A percentile compares a stretch with the other conserved stretches of the same genome.
Conservation (phyloP, 140 eudicot genomes). For the Bidens hawaiensis region DNA sequence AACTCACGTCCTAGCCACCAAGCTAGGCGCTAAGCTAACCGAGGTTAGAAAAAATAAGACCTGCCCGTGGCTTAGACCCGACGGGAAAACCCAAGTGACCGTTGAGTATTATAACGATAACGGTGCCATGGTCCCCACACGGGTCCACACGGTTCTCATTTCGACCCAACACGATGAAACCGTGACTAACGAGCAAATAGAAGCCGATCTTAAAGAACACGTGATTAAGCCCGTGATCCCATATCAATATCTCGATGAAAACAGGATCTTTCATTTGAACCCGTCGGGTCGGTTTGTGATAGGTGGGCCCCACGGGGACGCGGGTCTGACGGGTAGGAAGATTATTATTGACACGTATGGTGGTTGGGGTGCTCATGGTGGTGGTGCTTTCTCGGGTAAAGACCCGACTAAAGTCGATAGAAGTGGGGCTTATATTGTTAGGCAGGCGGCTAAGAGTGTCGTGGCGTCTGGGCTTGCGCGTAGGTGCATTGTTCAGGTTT, state of each 20-base stretch:
- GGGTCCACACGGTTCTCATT: constrained; percentile 45
- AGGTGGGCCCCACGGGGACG: constrained; percentile 49
- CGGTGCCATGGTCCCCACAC: constrained; percentile 40
- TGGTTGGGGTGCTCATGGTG: constrained; percentile 55
- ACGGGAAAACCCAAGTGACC: too few species aligned
- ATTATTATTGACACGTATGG: constrained; percentile 51
- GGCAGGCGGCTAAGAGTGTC: constrained; percentile 43
- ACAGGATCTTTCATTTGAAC: constrained; percentile 47
- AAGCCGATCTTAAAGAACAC: constrained; percentile 35
- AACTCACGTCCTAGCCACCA: constrained; percentile 50
- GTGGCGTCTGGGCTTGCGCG: constrained; percentile 42
- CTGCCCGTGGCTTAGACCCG: constrained; percentile 47
- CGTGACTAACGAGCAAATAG: constrained; percentile 41
- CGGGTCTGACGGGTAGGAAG: constrained; percentile 45
- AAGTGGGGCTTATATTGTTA: constrained; percentile 42
- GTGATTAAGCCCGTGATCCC: constrained; percentile 45
- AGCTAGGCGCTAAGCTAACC: constrained; percentile 42
- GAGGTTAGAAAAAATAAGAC: constrained; percentile 47
- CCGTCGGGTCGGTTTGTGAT: constrained; percentile 44
- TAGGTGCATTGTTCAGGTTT: constrained; percentile 43
- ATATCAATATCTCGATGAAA: constrained; percentile 42
- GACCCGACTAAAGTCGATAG: constrained; percentile 42
- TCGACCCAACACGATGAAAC: constrained; percentile 51
- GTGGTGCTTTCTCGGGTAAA: constrained; percentile 48
- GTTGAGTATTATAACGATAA: constrained; percentile 46